Evolutionary conservation across 2,329 filamentous ascomycete genomes (phyloP).

Genomic region (Fusarium incarnatum): DNA sequence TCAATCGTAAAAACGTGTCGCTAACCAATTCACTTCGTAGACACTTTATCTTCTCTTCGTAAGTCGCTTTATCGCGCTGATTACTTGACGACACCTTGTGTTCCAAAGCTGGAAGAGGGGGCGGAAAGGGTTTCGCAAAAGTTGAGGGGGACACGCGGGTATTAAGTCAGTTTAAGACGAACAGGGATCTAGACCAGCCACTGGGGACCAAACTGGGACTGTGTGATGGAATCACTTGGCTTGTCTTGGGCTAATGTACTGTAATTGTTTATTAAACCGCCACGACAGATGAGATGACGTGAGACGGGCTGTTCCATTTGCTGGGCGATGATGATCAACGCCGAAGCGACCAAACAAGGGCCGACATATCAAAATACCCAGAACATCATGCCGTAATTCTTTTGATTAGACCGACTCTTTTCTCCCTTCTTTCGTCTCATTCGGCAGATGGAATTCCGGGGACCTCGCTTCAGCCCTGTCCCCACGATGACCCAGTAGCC

Average conservation of each 20-base stretch:
- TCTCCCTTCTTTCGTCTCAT: neutral
- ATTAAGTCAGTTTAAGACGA: conserved; percentile 2
- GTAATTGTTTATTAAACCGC: conserved; percentile 18
- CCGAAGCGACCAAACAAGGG: conserved; percentile 3
- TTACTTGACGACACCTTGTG: conserved; percentile 6
- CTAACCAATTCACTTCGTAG: neutral
- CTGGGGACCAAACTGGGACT: conserved; percentile 10
- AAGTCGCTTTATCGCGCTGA: conserved; percentile 3
- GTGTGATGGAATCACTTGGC: conserved; percentile 13
- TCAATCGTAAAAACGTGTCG: conserved; percentile 16
- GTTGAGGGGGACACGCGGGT: neutral
- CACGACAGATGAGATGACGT: conserved; percentile 42
- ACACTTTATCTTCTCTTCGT: neutral
- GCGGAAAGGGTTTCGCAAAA: neutral
- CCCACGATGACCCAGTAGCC: conserved; percentile 4
- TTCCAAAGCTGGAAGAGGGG: neutral
- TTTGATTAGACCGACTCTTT: neutral
- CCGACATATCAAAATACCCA: neutral
- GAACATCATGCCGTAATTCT: conserved; percentile 4
- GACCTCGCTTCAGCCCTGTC: conserved; percentile 28
- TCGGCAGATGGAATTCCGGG: neutral
- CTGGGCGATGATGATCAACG: conserved; percentile 17
- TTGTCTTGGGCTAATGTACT: neutral
- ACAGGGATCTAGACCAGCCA: neutral
- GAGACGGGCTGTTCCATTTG: conserved; percentile 35